Conservation (phyloP, 805 yeast genomes). For the Candida takata region DNA sequence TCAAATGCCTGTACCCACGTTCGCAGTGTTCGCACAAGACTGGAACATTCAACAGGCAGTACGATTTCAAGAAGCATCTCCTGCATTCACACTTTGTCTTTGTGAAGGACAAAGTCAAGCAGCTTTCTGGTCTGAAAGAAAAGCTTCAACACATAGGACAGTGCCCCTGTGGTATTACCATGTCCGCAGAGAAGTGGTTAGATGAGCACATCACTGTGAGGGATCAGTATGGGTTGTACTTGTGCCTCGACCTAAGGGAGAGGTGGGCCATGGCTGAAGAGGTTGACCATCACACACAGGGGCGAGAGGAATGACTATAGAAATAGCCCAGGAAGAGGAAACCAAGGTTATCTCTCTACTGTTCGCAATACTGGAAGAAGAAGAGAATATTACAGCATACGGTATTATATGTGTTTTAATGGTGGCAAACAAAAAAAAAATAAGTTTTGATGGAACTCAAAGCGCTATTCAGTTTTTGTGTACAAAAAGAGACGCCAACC, state of each 20-base stretch:
- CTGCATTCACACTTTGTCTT: conserved; percentile 53
- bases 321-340: no score
- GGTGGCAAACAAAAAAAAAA: no score
- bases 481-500: no score
- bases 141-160: conserved; percentile 45
- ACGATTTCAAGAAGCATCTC: conserved; percentile 61
- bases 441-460: no score
- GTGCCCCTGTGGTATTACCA: conserved; percentile 47
- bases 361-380: no score
- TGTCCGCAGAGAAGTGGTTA: conserved; percentile 49
- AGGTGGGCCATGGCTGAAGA: no score
- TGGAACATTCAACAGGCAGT: conserved; percentile 61
- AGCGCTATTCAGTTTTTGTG: no score
- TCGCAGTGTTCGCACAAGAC: conserved; percentile 49
- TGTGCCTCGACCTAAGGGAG: conserved; percentile 5
- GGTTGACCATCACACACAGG: no score
- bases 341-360: no score
- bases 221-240: not conserved
- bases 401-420: no score
- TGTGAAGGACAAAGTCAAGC: conserved; percentile 33
- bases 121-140: conserved; percentile 41
- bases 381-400: no score
- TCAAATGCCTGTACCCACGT: conserved; percentile 51
- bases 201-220: conserved; percentile 40
- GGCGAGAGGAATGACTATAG: no score